Evolutionary conservation across 1,284 basidiomycete species (phyloP).

Genomic region (Rugiboletus extremiorientalis): DNA sequence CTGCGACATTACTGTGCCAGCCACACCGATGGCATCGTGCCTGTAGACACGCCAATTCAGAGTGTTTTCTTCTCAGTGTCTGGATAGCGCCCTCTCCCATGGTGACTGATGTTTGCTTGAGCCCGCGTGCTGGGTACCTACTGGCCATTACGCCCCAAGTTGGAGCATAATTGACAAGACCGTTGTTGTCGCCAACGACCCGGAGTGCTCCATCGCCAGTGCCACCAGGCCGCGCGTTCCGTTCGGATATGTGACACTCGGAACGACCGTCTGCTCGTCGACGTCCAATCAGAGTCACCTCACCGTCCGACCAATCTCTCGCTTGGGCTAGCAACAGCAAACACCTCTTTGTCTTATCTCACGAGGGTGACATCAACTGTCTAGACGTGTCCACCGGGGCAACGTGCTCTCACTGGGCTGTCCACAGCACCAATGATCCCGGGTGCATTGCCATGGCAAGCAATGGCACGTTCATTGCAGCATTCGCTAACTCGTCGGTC

Average conservation of each 20-base stretch:
- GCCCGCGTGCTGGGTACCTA: no score
- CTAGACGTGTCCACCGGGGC: neutral
- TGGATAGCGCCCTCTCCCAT: no score
- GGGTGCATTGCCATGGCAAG: slow-evolving; percentile 8
- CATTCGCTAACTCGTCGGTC: slow-evolving; percentile 1
- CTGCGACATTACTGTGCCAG: no score
- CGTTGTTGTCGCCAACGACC: slow-evolving; percentile 8
- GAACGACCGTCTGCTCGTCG: neutral
- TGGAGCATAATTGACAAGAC: neutral
- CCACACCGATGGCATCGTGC: no score
- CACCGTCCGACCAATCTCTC: slow-evolving; percentile 1
- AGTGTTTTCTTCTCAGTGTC: no score
- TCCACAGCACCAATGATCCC: neutral
- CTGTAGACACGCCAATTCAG: no score
- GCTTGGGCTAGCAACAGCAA: slow-evolving; percentile 7
- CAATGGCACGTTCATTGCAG: slow-evolving; percentile 6
- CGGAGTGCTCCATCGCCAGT: slow-evolving; percentile 4
- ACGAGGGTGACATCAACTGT: no score
- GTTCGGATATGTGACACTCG: slow-evolving; percentile 2
- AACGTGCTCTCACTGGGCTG: neutral
- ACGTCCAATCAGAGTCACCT: slow-evolving; percentile 2
- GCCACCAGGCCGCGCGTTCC: slow-evolving; percentile 8
- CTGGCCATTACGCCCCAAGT: no score
- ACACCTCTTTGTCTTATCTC: slow-evolving; percentile 2
- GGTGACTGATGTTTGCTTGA: no score